phyloP scores from a whole-genome alignment of 2,329 filamentous ascomycete genomes.

The Botrytis squamosa region DNA sequence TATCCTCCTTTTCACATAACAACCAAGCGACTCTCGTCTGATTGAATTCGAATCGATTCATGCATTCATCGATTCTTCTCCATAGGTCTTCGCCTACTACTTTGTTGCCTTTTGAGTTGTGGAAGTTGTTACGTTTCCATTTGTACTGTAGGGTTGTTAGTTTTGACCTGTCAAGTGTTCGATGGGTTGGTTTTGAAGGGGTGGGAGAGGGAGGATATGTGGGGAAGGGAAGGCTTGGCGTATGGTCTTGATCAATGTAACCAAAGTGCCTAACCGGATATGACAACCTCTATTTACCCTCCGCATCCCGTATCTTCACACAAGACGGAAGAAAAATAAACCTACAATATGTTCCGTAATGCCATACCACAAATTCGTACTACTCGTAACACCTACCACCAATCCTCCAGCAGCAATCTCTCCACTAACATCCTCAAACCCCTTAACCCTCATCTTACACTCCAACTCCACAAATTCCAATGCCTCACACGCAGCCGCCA shows the following conservation, averaged over 20 bases:
- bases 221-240: no score
- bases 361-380: constrained; percentile 22
- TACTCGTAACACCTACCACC: constrained; percentile 11
- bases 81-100: constrained; percentile 14
- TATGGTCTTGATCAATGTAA: background rate
- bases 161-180: background rate
- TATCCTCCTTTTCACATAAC: constrained; percentile 16
- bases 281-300: background rate
- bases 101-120: constrained; percentile 14
- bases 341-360: constrained; percentile 20
- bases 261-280: background rate
- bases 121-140: constrained; percentile 21
- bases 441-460: background rate
- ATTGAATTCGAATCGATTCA: constrained; percentile 10
- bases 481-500: constrained; percentile 11
- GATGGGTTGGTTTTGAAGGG: background rate
- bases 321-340: background rate
- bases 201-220: no score
- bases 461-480: constrained; percentile 20
- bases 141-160: constrained; percentile 16
- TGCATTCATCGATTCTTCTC: constrained; percentile 9
- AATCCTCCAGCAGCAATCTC: background rate
- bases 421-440: constrained; percentile 15
- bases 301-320: no score
- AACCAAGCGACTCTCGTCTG: constrained; percentile 18